These are phyloP conservation scores for Beauveria caledonica DNA, from an alignment of 2,329 filamentous ascomycete species.

Conservation along the genomic window DNA sequence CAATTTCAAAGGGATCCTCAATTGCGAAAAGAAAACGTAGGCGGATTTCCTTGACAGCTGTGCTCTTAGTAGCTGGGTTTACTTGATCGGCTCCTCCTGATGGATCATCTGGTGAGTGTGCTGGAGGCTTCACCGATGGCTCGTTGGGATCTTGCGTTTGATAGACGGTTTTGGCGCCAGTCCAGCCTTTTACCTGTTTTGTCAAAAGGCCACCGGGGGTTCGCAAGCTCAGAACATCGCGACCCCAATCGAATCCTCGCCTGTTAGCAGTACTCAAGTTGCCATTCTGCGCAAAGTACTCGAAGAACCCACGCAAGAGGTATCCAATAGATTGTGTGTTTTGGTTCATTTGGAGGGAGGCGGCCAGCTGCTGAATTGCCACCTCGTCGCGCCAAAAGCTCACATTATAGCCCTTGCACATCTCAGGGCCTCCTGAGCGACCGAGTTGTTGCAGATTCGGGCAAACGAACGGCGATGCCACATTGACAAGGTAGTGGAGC, in stretches of 20 bases:
- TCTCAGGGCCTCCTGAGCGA: constrained; percentile 25
- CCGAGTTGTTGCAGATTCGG: constrained; percentile 67
- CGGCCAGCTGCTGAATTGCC: constrained; percentile 56
- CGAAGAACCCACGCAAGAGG: constrained; percentile 76
- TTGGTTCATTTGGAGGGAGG: constrained; percentile 49
- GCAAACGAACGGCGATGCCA: constrained; percentile 71
- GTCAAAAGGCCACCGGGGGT: constrained; percentile 59
- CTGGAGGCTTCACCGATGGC: constrained; percentile 3
- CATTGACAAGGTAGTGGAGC: constrained; percentile 79
- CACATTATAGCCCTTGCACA: constrained; percentile 59
- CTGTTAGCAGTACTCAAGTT: constrained; percentile 40
- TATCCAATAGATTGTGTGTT: constrained; percentile 64
- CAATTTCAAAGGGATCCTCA: constrained; percentile 82
- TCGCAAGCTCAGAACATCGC: constrained; percentile 71
- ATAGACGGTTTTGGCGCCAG: constrained; percentile 64
- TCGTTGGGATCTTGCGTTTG: constrained; percentile 35
- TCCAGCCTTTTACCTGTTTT: constrained; percentile 80
- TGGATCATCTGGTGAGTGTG: constrained; percentile 14
- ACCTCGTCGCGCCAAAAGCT: constrained; percentile 71
- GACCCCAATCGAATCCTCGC: constrained; percentile 70
- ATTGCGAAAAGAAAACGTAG: constrained; percentile 82
- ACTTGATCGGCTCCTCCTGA: constrained; percentile 15
- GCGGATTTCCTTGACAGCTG: constrained; percentile 58
- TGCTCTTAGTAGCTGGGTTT: constrained; percentile 20
- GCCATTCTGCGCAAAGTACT: constrained; percentile 65